Evolutionary conservation across 2,329 filamentous ascomycete genomes (phyloP), one percentile per base, ranked within the genome.

Genomic region (Aspergillus ochraceoroseus): DNA sequence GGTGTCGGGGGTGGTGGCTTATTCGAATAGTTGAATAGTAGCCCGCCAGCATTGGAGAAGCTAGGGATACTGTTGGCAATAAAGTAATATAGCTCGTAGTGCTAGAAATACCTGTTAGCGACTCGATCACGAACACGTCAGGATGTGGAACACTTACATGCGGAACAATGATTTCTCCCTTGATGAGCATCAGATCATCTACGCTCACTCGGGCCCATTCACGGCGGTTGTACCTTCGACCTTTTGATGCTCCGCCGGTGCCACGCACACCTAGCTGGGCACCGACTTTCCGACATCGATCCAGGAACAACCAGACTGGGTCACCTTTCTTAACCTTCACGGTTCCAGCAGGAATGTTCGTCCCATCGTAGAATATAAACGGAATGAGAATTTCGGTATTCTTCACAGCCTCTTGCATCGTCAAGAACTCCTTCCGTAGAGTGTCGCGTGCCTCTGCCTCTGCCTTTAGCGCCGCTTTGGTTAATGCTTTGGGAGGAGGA

Each of bases 1-100:
- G 55, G 42, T 3, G n/a, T n/a, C n/a, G 55, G 43, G 12, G 59
- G 51, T 2, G 63, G 56, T 15, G 64, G 64, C 22, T 69, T 64
- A 32, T 67, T 60, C 15, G 77, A 77, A 63, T 89, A 95, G 56
- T 87, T 76, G 63, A 98, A 96, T 7, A 98, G 70, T 4, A 78
- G 70, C 36, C 85, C 83, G 25, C 80, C 79, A n/a, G 85, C 82
- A 2, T 85, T 86, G 2, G 79, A 65, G 17, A 80, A 85, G 57
- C 83, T 87, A 64, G 63, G 57, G 3, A 70, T 53, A 37, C 62
- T 56, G 48, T 96, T 95, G 63, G 94, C 83, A 61, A 95, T 81
- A 67, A 98, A 96, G 68, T 90, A 92, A 64, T 96, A 92, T 62
- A 98, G 88, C 51, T 96, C 90, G 61, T 94, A 95, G 65, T 98